These are phyloP conservation scores for Penicillium cosmopolitanum DNA, from an alignment of 495 filamentous ascomycete species.

Conservation along the genomic window DNA sequence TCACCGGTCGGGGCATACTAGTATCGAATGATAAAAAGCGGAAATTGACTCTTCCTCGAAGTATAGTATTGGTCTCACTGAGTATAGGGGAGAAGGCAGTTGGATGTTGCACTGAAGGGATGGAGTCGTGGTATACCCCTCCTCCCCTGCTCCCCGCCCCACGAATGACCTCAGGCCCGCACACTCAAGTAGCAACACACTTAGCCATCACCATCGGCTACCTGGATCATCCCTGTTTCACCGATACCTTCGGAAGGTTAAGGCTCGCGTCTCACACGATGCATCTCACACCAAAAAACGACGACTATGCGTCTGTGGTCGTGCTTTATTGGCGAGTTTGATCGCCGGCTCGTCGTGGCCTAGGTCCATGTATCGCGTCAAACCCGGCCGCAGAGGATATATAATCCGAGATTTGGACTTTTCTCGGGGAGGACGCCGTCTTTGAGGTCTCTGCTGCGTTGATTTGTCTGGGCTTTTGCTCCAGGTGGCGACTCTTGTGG, in stretches of 20 bases:
- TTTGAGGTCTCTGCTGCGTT: not conserved
- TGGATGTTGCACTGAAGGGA: conserved; percentile 1
- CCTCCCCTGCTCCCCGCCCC: conserved; percentile 14
- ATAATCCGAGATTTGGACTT: not conserved
- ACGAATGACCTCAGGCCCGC: conserved; percentile 23
- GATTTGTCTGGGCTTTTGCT: not conserved
- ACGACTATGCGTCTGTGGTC: not conserved
- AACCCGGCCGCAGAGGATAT: not conserved
- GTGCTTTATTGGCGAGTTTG: not conserved
- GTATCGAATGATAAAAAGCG: not conserved
- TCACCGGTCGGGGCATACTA: conserved; percentile 45
- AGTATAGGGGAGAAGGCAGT: not conserved
- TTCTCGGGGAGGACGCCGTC: not conserved
- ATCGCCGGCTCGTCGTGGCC: not conserved
- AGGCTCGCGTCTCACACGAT: conserved; percentile 1
- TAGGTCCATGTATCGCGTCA: not conserved
- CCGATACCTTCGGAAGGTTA: not conserved
- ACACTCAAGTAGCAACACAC: conserved; percentile 3
- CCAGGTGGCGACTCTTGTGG: too few species aligned
- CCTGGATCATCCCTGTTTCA: not conserved
- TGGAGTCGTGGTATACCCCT: conserved; percentile 12
- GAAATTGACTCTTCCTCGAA: too few species aligned
- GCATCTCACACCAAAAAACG: conserved; percentile 2
- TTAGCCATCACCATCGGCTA: not conserved
- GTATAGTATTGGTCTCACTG: not conserved